Base-by-base conservation (phyloP, 257 asterid genomes). In the Solanum peruvianum region DNA sequence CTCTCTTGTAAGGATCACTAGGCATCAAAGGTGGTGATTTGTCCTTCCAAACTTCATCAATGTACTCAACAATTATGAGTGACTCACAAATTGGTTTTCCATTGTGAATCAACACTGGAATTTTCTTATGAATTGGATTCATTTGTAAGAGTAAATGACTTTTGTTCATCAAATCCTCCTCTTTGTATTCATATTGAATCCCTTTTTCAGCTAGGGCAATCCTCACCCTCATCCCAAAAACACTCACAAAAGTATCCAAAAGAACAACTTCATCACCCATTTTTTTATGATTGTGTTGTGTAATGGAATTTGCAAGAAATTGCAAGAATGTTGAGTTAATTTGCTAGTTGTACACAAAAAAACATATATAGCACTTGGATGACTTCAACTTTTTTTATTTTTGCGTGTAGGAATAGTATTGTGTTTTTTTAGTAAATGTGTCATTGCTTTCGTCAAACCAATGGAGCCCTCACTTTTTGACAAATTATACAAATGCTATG, bases 91-190 rank as follows among this genome's bases (percentile, higher is more conserved):
- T 49, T 2, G 89, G 89, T 16, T 88, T 87, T 1, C 90, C 90
- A 33, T 90, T 85, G 85, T 90, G 92, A 37, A 91, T 90, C 70
- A 91, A 83, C 18, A 91, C 90, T 10, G 93, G 92, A 29, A 89
- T 23, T 15, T 39, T 82, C 60, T 88, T 90, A 25, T 87, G 88
- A 88, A 89, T 42, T 11, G 92, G 93, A 72, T 91, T 91, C 93
- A 90, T 90, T 47, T 91, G 66, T 70, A 91, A 33, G 45, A 91
- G 91, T 67, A 89, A 42, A 5, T 67, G 52, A 62, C 86, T 86
- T 66, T 77, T 86, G 84, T 70, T 83, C 64, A 47, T 25, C 77
- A 83, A 69, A 56, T 86, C 88, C 20, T 89, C 81, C 12, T 85
- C 89, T 14, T 44, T 85, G 80, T 33, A 70, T 75, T 87, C 87